A percentile compares a stretch with the other conserved stretches of the same genome.
phyloP scores from a whole-genome alignment of 805 yeast genomes.

The Kazachstania psychrophila region DNA sequence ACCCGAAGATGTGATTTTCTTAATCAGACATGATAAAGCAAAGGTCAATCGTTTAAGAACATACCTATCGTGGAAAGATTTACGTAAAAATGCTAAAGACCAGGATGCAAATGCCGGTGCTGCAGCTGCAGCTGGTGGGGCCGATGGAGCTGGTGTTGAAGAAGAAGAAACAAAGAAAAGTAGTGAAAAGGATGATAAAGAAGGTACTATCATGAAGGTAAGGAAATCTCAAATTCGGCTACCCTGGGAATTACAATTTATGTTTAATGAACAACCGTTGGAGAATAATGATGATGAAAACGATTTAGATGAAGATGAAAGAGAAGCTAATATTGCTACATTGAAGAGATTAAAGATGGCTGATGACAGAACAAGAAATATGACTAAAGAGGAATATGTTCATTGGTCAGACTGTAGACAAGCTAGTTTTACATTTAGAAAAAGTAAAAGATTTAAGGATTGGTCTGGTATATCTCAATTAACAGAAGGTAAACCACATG shows the following conservation, averaged over 20 bases:
- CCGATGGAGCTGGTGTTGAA: slow-evolving; percentile 15
- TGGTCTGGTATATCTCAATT: slow-evolving; percentile 86
- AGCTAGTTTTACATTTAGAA: slow-evolving; percentile 91
- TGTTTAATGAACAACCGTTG: slow-evolving; percentile 85
- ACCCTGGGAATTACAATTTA: slow-evolving; percentile 92
- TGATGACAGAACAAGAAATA: slow-evolving; percentile 82
- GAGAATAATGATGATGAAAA: slow-evolving; percentile 59
- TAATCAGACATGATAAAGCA: slow-evolving; percentile 87
- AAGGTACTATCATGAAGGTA: slow-evolving; percentile 40
- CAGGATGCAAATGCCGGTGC: slow-evolving; percentile 55
- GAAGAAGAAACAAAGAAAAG: slow-evolving; percentile 30
- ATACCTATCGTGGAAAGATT: slow-evolving; percentile 93
- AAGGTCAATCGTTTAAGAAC: slow-evolving; percentile 87
- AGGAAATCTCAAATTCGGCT: slow-evolving; percentile 72
- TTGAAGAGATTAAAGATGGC: slow-evolving; percentile 81
- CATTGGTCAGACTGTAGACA: slow-evolving; percentile 99
- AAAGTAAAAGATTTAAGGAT: slow-evolving; percentile 87
- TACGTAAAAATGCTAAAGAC: slow-evolving; percentile 70
- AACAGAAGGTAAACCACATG: slow-evolving; percentile 86
- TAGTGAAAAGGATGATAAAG: slow-evolving; percentile 21
- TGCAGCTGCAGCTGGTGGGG: slow-evolving; percentile 35
- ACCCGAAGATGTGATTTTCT: slow-evolving; percentile 87
- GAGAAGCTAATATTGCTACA: slow-evolving; percentile 83
- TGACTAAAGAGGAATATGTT: slow-evolving; percentile 96
- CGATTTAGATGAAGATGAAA: slow-evolving; percentile 76